phyloP scores from a whole-genome alignment of 345 rosid species.

The Draba incana region DNA sequence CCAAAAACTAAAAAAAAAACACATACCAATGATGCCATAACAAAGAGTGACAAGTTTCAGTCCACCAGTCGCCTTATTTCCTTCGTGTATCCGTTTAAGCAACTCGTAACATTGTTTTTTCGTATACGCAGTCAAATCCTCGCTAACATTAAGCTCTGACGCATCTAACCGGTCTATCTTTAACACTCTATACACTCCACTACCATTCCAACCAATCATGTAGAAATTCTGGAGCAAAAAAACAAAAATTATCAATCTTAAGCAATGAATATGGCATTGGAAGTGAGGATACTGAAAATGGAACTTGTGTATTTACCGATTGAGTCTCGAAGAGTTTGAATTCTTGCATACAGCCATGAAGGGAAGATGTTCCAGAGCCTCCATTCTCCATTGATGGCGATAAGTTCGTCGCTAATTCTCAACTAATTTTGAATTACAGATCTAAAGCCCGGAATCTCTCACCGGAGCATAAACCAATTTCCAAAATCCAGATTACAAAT shows the following conservation, averaged over 20 bases:
- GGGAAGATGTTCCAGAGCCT: constrained; percentile 31
- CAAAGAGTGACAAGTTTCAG: constrained; percentile 80
- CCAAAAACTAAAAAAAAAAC: constrained; percentile 4
- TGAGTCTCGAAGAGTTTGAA: constrained; percentile 46
- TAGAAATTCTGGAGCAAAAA: constrained; percentile 35
- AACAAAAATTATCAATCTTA: not conserved
- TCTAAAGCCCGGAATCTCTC: constrained; percentile 18
- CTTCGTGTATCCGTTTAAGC: constrained; percentile 87
- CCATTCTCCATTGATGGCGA: constrained; percentile 36
- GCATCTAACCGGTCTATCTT: constrained; percentile 59
- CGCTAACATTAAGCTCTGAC: constrained; percentile 71
- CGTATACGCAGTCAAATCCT: constrained; percentile 76
- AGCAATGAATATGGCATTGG: not conserved
- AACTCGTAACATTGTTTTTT: constrained; percentile 75
- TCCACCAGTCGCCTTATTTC: constrained; percentile 91
- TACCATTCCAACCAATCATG: constrained; percentile 47
- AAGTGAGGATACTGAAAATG: not conserved
- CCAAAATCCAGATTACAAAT: not conserved
- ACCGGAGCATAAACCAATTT: constrained; percentile 26
- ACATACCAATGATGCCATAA: constrained; percentile 93
- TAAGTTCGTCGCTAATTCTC: constrained; percentile 28
- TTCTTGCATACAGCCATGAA: constrained; percentile 39
- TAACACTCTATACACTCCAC: constrained; percentile 42
- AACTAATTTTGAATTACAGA: constrained; percentile 13
- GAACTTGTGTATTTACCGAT: constrained; percentile 21